Base-by-base conservation (phyloP, 106 monocot species). In the Acorus gramineus region DNA sequence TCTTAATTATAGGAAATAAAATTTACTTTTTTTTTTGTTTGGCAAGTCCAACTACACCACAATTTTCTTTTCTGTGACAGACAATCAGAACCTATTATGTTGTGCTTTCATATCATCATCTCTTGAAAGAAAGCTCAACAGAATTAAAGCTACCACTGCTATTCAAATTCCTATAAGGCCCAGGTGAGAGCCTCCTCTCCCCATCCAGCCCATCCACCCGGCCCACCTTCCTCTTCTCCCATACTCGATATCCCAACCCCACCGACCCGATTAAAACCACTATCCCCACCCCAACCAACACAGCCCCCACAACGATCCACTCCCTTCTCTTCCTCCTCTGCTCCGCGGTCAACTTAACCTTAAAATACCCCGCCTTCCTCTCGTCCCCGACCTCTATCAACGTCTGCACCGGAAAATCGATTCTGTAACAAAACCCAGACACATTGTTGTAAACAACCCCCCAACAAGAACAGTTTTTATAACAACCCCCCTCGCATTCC, bases 381-480 rank as follows among this genome's bases (percentile, higher is more conserved):
- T 69, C 75, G 67, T 79, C 79, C 4, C 57, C 82, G 7, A 47
- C 76, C 42, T 11, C 79, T 9, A 79, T 54, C 66, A 93, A n/a
- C 43, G 83, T 81, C 79, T 89, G 72, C 3, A 82, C 60, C 56
- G 89, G 89, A 62, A 86, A 93, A 12, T 79, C 70, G 55, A 93
- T 72, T 14, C 51, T 53, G 66, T 89, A 93, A 61, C 93, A 93
- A 45, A 49, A 69, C 2, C 84, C 75, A 3, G 79, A 68, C 2
- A 53, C 68, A 73, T 86, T 86, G 77, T 72, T 81, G 68, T 81
- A 93, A 60, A 90, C 55, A 4, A 82, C 81, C 10, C 90, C 95
- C 90, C 95, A 91, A 64, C 95, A 96, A 59, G 73, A 79, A 68
- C 95, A 96, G 64, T 85, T 96, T 50, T 51, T 67, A 64, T 71